Base-by-base conservation (phyloP, 2,329 filamentous ascomycete species). In the Monosporascus sp. region DNA sequence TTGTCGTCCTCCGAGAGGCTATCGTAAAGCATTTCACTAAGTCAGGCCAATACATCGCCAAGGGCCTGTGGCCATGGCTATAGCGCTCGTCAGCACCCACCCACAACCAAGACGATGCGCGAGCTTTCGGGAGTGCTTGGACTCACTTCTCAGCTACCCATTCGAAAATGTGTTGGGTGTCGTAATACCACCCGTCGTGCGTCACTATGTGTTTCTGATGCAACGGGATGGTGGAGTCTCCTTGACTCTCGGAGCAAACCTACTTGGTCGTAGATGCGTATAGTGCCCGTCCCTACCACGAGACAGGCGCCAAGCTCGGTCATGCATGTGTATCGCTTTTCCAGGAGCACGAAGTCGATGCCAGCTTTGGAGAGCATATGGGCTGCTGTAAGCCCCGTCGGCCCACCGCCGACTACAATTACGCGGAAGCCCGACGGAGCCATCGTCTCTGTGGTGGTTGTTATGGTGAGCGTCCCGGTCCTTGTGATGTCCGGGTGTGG, bases 261-360 rank as follows among this genome's bases (percentile, higher is more conserved):
- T 18, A 49, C 8, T 11, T 25, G 47, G 27, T 49, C 27, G 5
- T 20, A 7, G 27, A 49, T 20, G 14, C 47, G 18, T 14, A 17
- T 14, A 18, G n/a, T 50, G 27, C 43, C 47, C 9, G 54, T 41
- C 48, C 48, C 43, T 17, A 53, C n/a, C 3, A 38, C 45, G 18
- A 55, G 24, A 2, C 41, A 37, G 18, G 43, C 35, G 7, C 54
- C 54, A 2, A 17, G 24, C 2, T 46, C 7, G 3, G 47, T 11
- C 3, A 38, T 17, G 9, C 50, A 24, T 7, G 25, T 48, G 0
- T 48, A 17, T 31, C 52, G 48, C 43, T 37, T 52, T 48, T 74
- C 71, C 2, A 74, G 67, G 6, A 74, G 49, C 27, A 70, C 57
- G 14, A 69, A 73, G 50, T 72, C 66, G 31, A 74, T 66, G n/a